Percentiles rank a stretch among this genome's conserved stretches.
Evolutionary conservation across 148 eudicot species (phyloP).

Genomic region (Diospyros lotus): DNA sequence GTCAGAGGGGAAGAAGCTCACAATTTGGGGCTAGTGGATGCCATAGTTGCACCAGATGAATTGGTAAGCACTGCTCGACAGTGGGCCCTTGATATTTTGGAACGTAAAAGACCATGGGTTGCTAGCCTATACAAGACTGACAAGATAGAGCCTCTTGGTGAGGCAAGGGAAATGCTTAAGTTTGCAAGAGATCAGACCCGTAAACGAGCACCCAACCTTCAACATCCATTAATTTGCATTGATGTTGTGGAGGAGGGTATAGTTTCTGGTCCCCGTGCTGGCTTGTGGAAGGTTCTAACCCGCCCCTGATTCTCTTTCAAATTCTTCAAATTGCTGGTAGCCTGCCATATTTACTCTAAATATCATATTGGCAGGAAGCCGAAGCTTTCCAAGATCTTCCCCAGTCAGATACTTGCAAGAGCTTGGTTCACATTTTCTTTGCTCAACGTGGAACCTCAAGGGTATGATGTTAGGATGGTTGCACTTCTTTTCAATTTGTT

Average conservation of each 20-base stretch:
- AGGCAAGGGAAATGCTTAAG: conserved; percentile 84
- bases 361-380: conserved; percentile 55
- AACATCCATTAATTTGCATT: conserved; percentile 79
- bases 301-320: not conserved
- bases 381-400: conserved; percentile 67
- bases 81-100: conserved; percentile 86
- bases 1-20: conserved; percentile 83
- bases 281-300: conserved; percentile 69
- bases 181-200: conserved; percentile 81
- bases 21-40: conserved; percentile 84
- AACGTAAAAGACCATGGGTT: conserved; percentile 81
- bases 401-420: conserved; percentile 82
- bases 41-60: conserved; percentile 66
- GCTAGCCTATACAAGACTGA: conserved; percentile 71
- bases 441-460: conserved; percentile 90
- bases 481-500: not conserved
- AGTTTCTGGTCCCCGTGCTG: conserved; percentile 85
- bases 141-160: conserved; percentile 82
- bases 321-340: not conserved
- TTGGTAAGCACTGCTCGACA: conserved; percentile 64
- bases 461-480: conserved; percentile 31
- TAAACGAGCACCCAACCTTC: conserved; percentile 78
- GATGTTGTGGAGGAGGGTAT: conserved; percentile 89
- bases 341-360: not conserved
- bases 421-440: conserved; percentile 89